Evolutionary conservation across 495 filamentous ascomycete species (phyloP), one percentile per base, ranked within the genome.

Genomic region (Podospora pseudopauciseta): DNA sequence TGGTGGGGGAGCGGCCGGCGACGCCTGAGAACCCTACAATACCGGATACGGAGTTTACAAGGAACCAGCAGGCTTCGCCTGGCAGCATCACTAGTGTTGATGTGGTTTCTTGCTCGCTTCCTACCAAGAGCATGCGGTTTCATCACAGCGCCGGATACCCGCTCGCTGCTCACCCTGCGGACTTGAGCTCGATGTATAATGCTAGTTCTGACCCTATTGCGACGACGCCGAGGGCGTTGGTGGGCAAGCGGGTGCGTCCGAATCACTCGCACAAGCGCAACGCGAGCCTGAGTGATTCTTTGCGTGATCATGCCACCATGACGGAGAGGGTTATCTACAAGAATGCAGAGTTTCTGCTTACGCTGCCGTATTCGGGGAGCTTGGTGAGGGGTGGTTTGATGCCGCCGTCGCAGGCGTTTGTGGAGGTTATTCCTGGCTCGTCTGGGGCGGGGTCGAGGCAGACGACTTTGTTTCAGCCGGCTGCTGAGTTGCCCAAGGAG

Each of bases 31-130:
- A 75, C 9, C 39, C 39, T 16, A 70, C 66, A 7, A 64, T 44
- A 2, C 66, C 70, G 11, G 34, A 55, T n/a, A 76, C 70, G 1
- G 64, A 55, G n/a, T n/a, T 69, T 20, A 72, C 75, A 4, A 73
- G 79, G 66, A 75, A 75, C 60, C 39, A 32, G 39, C 79, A 78
- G 23, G 71, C 79, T 53, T 86, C 85, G 7, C 84, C 85, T 30
- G 83, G 73, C 19, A 87, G 85, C 71, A 79, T 83, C 39, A 75
- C 79, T 16, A 87, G 85, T 67, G 75, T 85, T 58, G 84, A 91
- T 72, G 90, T 89, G 32, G 80, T 91, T 0, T 97, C 93, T 2
- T 97, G 93, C 76, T 94, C 93, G 57, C 86, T 96, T 67, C 93
- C 92, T 49, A 87, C 86, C 3, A 90, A 86, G 76, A 83, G 78